phyloP scores from a whole-genome alignment of 2,329 filamentous ascomycete genomes.

The Exophiala sp. region DNA sequence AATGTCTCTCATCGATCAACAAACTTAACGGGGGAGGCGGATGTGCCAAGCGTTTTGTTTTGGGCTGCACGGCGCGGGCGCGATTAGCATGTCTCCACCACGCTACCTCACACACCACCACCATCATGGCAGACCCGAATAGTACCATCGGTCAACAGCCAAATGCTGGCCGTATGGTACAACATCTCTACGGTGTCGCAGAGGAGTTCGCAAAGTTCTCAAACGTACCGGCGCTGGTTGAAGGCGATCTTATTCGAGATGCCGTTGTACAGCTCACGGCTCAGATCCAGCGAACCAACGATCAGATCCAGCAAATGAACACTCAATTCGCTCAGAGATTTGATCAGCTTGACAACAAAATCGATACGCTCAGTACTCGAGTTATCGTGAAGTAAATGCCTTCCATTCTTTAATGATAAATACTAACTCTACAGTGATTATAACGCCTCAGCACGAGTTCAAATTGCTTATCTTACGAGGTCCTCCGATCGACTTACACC shows the following conservation, averaged over 20 bases:
- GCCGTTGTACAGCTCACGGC: neutral
- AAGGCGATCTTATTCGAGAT: constrained; percentile 2
- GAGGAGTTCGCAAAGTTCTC: constrained; percentile 6
- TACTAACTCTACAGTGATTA: constrained; percentile 8
- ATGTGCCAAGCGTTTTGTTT: constrained; percentile 1
- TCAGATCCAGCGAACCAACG: neutral
- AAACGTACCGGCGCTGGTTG: constrained; percentile 6
- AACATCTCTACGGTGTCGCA: neutral
- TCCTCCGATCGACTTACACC: constrained; percentile 3
- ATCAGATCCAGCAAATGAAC: neutral
- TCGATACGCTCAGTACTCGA: neutral
- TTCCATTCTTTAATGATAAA: neutral
- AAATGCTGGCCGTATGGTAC: constrained; percentile 3
- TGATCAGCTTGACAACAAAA: neutral
- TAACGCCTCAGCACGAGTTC: constrained; percentile 6
- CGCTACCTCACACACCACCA: too few species aligned
- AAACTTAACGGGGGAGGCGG: constrained; percentile 15
- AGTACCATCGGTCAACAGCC: constrained; percentile 4
- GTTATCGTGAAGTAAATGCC: constrained; percentile 1
- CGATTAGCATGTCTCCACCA: too few species aligned
- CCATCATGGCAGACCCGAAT: constrained; percentile 5
- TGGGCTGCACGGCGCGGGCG: neutral
- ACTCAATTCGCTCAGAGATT: neutral
- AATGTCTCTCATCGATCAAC: too few species aligned
- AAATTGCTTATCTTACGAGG: constrained; percentile 3